Evolutionary conservation across 306 rosid species (phyloP).

Genomic region (Neltuma alba): DNA sequence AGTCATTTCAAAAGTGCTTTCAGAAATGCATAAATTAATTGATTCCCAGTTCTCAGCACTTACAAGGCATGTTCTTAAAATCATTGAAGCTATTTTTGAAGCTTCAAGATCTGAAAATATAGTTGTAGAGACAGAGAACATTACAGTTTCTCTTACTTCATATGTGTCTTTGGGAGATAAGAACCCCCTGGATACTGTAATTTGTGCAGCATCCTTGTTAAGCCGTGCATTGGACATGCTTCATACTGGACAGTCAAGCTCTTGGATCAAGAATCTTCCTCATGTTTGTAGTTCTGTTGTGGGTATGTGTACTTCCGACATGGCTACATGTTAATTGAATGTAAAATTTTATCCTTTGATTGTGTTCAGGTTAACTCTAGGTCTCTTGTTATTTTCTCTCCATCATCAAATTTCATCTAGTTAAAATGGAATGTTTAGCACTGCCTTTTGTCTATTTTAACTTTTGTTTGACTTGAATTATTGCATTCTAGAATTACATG

Average conservation of each 20-base stretch:
- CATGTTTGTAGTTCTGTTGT: slow-evolving; percentile 69
- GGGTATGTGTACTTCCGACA: slow-evolving; percentile 56
- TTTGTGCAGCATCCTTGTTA: slow-evolving; percentile 64
- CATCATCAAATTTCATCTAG: slow-evolving; percentile 1
- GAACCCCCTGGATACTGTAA: slow-evolving; percentile 71
- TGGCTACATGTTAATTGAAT: slow-evolving; percentile 15
- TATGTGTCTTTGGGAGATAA: slow-evolving; percentile 68
- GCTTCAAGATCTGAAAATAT: slow-evolving; percentile 51
- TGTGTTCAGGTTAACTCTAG: slow-evolving; percentile 1
- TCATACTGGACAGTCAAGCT: slow-evolving; percentile 51
- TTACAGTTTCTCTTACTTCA: slow-evolving; percentile 65
- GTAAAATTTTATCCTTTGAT: slow-evolving; percentile 1
- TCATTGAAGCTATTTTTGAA: slow-evolving; percentile 63
- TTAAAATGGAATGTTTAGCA: not conserved
- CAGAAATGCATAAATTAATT: slow-evolving; percentile 57
- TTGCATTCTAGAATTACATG: not conserved
- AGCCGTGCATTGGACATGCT: slow-evolving; percentile 57
- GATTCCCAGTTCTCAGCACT: slow-evolving; percentile 55
- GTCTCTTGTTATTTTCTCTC: slow-evolving; percentile 6
- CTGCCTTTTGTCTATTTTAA: not conserved
- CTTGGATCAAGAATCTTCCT: slow-evolving; percentile 65
- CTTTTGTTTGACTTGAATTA: not conserved
- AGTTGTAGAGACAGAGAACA: slow-evolving; percentile 47
- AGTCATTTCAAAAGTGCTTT: slow-evolving; percentile 57
- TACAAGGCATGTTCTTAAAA: slow-evolving; percentile 65